Percentiles rank a stretch among this genome's conserved stretches.
Evolutionary conservation across 768 basidiomycete species (phyloP).

Genomic region (Agaricus sinodeliciosus): DNA sequence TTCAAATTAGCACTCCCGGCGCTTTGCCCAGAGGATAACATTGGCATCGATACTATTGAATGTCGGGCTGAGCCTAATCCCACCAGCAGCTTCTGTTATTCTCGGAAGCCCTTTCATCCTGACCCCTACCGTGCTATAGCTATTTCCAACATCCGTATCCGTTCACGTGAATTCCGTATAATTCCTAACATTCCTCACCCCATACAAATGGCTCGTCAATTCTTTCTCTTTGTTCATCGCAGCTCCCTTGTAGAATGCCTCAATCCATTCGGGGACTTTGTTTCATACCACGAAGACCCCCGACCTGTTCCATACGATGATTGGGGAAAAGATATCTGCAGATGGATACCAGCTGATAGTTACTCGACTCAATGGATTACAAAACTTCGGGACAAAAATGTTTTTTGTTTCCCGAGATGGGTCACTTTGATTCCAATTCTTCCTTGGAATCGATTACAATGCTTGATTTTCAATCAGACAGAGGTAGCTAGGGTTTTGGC

Average conservation of each 20-base stretch:
- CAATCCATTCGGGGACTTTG: not conserved
- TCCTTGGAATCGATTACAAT: slow-evolving; percentile 12
- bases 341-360: slow-evolving; percentile 23
- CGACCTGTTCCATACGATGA: slow-evolving; percentile 18
- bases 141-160: slow-evolving; percentile 25
- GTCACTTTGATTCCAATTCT: not conserved
- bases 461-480: slow-evolving; percentile 23
- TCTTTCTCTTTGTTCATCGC: slow-evolving; percentile 31
- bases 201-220: slow-evolving; percentile 12
- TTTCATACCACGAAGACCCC: slow-evolving; percentile 1
- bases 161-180: not conserved
- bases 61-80: slow-evolving; percentile 40
- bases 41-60: slow-evolving; percentile 21
- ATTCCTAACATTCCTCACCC: not conserved
- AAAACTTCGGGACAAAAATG: slow-evolving; percentile 27
- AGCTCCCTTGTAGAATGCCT: slow-evolving; percentile 11
- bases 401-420: slow-evolving; percentile 17
- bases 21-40: slow-evolving; percentile 17
- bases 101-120: slow-evolving; percentile 15
- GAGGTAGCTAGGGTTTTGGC: slow-evolving; percentile 12
- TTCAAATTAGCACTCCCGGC: slow-evolving; percentile 23
- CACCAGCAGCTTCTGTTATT: not conserved
- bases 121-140: slow-evolving; percentile 23
- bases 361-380: slow-evolving; percentile 33
- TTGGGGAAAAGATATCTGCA: slow-evolving; percentile 28